These are phyloP conservation scores for Suillus clintonianus DNA, from an alignment of 768 basidiomycete species.

Conservation along the genomic window DNA sequence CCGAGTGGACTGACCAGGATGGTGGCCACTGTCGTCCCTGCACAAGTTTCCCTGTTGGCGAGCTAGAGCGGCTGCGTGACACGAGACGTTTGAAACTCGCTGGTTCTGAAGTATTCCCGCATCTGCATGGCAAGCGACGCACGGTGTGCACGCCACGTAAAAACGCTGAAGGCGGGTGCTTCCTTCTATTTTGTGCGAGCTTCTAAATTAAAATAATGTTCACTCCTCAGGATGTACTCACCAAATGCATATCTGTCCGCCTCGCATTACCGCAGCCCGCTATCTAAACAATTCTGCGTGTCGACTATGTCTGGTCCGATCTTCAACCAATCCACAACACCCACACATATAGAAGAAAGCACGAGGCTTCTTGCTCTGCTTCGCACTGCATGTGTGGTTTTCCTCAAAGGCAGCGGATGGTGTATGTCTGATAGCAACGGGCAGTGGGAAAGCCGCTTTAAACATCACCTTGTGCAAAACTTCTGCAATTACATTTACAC, in stretches of 20 bases:
- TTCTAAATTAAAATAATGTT: too few relatives aligned
- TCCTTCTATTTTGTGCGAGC: neutral
- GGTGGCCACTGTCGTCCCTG: neutral
- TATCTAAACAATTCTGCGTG: neutral
- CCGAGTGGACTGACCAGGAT: too few relatives aligned
- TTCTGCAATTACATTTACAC: neutral
- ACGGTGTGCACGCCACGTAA: neutral
- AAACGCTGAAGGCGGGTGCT: neutral
- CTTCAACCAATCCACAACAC: neutral
- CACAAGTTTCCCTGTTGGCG: neutral
- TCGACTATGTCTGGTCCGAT: neutral
- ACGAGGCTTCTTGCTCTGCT: neutral
- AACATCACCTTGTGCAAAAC: neutral
- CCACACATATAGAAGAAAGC: neutral
- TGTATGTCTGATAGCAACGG: neutral
- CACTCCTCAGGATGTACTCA: neutral
- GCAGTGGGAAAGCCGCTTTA: neutral
- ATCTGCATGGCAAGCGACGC: neutral
- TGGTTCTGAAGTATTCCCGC: neutral
- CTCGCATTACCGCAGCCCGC: neutral
- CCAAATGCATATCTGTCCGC: neutral
- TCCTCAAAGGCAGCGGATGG: neutral
- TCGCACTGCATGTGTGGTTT: neutral
- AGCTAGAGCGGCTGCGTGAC: neutral
- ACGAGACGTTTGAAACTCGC: neutral